Conservation (phyloP, 768 basidiomycete species). For the Boletus subparvulus region DNA sequence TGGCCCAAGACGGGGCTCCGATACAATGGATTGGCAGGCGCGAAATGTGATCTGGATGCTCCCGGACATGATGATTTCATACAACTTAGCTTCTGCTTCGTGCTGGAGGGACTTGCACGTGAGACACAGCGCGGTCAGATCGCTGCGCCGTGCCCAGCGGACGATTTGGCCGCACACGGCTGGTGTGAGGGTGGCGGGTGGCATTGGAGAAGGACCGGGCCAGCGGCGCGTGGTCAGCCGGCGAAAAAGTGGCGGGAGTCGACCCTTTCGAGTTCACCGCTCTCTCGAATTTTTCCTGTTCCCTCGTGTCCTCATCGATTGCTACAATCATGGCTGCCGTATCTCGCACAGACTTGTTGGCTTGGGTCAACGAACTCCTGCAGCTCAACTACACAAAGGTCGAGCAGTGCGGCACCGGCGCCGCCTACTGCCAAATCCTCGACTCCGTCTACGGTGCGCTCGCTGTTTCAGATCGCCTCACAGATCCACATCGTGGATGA, state of each 20-base stretch:
- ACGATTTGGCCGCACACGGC: slow-evolving; percentile 45
- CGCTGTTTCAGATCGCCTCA: slow-evolving; percentile 9
- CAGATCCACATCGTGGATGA: slow-evolving; percentile 19
- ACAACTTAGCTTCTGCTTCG: slow-evolving; percentile 48
- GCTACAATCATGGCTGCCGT: slow-evolving; percentile 49
- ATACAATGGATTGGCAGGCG: slow-evolving; percentile 41
- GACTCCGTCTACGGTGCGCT: slow-evolving; percentile 89
- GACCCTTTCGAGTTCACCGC: not conserved
- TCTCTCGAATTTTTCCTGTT: slow-evolving; percentile 1
- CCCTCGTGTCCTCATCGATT: slow-evolving; percentile 10
- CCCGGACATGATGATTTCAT: slow-evolving; percentile 40
- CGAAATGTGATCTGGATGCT: slow-evolving; percentile 36
- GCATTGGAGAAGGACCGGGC: slow-evolving; percentile 8
- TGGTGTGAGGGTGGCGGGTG: slow-evolving; percentile 34
- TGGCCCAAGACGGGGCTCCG: slow-evolving; percentile 36
- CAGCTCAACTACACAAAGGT: slow-evolving; percentile 90
- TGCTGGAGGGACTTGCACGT: slow-evolving; percentile 48
- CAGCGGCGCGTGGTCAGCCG: not conserved
- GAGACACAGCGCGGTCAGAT: slow-evolving; percentile 44
- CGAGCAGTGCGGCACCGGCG: slow-evolving; percentile 89
- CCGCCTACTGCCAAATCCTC: slow-evolving; percentile 91
- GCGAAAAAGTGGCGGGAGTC: slow-evolving; percentile 11
- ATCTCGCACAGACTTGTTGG: slow-evolving; percentile 83
- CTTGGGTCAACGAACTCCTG: slow-evolving; percentile 93
- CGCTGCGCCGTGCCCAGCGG: slow-evolving; percentile 33